Conservation (phyloP, 768 basidiomycete species). For the Hygrophorus russula region DNA sequence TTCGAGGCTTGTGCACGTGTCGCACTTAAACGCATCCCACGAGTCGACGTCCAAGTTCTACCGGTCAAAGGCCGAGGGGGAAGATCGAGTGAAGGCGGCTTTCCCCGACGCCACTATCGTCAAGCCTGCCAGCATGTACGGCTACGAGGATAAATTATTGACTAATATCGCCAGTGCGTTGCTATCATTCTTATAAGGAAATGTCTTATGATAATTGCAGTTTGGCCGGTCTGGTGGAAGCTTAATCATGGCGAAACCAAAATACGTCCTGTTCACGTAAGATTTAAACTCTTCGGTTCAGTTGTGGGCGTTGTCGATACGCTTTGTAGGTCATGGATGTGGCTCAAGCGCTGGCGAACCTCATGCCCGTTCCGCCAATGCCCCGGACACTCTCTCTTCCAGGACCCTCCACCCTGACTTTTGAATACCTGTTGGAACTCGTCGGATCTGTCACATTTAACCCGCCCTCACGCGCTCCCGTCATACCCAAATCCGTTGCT, state of each 20-base stretch:
- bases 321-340: conserved; percentile 75
- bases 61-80: conserved; percentile 82
- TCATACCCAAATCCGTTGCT: conserved; percentile 67
- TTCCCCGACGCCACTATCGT: conserved; percentile 86
- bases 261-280: conserved; percentile 86
- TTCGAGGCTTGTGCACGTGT: conserved; percentile 83
- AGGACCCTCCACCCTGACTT: conserved; percentile 79
- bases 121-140: conserved; percentile 77
- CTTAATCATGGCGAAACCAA: conserved; percentile 82
- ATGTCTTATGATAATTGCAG: conserved; percentile 26
- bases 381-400: conserved; percentile 71
- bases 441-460: conserved; percentile 74
- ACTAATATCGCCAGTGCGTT: conserved; percentile 84
- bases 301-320: conserved; percentile 1
- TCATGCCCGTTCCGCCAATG: conserved; percentile 50
- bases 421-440: conserved; percentile 70
- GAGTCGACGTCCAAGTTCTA: conserved; percentile 78
- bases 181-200: conserved; percentile 5
- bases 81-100: conserved; percentile 70
- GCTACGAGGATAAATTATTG: conserved; percentile 90
- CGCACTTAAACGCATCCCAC: conserved; percentile 83
- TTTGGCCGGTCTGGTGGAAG: conserved; percentile 90
- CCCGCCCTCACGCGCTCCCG: conserved; percentile 59
- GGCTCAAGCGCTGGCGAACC: conserved; percentile 80
- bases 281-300: conserved; percentile 15